phyloP scores from a whole-genome alignment of 1,284 basidiomycete species.

The Austroboletus olivaceoglutinosus region DNA sequence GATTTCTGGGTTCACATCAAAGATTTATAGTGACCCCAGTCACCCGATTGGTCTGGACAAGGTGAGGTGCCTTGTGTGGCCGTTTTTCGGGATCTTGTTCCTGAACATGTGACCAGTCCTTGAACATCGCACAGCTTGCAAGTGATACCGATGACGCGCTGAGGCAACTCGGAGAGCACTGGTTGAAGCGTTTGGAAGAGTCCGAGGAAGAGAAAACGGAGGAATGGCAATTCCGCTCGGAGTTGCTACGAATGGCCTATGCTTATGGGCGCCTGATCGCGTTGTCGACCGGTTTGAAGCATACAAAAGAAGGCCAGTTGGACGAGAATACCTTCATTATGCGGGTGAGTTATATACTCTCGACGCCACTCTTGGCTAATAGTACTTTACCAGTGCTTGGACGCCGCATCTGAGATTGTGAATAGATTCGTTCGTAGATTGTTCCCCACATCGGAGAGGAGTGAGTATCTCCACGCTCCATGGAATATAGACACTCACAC shows the following conservation, averaged over 20 bases:
- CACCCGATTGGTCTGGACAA: conserved; percentile 73
- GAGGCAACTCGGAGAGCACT: conserved; percentile 49
- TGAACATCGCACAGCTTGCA: conserved; percentile 64
- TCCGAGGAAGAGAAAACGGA: conserved; percentile 49
- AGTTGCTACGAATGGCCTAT: conserved; percentile 61
- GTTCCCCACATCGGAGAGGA: conserved; percentile 49
- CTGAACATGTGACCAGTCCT: conserved; percentile 35
- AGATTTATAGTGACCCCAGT: conserved; percentile 69
- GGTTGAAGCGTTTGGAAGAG: conserved; percentile 51
- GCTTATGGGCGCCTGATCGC: conserved; percentile 68
- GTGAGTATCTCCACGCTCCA: conserved; percentile 36
- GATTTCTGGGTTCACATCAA: conserved; percentile 56
- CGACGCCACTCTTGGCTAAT: neutral
- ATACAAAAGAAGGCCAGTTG: conserved; percentile 58
- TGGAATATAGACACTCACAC: conserved; percentile 3
- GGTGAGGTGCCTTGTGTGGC: conserved; percentile 35
- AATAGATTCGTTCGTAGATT: conserved; percentile 62
- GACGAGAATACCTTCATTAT: conserved; percentile 64
- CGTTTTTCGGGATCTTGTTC: neutral
- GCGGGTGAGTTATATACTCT: conserved; percentile 46
- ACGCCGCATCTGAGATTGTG: conserved; percentile 50
- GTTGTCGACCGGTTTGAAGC: conserved; percentile 75
- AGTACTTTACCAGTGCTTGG: conserved; percentile 16
- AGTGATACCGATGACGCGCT: conserved; percentile 65
- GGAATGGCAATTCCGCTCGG: conserved; percentile 59